These are phyloP conservation scores for Bipolaris zeicola DNA, from an alignment of 2,329 filamentous ascomycete genomes.

Conservation along the genomic window DNA sequence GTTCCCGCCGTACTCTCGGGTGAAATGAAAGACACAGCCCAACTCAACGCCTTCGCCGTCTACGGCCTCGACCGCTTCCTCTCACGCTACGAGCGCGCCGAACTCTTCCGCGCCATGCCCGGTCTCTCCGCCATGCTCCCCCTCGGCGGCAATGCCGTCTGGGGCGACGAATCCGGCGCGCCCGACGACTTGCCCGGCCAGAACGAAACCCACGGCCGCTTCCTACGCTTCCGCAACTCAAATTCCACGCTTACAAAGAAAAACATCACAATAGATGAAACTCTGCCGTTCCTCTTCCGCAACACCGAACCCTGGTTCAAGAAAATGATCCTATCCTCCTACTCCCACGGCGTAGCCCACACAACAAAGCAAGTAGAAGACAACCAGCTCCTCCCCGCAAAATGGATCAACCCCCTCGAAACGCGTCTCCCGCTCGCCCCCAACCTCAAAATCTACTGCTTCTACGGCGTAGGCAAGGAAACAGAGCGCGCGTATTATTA, in stretches of 20 bases:
- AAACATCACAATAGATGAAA: constrained; percentile 82
- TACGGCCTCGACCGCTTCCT: constrained; percentile 97
- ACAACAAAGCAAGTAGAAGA: constrained; percentile 79
- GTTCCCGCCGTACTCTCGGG: constrained; percentile 89
- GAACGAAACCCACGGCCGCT: constrained; percentile 74
- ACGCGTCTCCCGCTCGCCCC: constrained; percentile 85
- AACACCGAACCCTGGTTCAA: constrained; percentile 86
- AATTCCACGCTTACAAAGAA: constrained; percentile 56
- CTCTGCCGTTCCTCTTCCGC: constrained; percentile 76
- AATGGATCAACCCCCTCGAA: constrained; percentile 96
- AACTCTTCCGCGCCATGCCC: constrained; percentile 96
- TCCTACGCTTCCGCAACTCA: constrained; percentile 79
- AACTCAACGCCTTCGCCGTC: constrained; percentile 93
- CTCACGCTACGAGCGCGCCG: constrained; percentile 84
- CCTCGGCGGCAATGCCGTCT: constrained; percentile 90
- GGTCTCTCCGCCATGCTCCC: constrained; percentile 96
- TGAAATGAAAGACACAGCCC: constrained; percentile 98
- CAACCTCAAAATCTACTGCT: constrained; percentile 92
- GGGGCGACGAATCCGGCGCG: constrained; percentile 86
- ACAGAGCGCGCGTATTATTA: constrained; percentile 96
- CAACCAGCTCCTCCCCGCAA: constrained; percentile 59
- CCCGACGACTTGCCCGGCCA: constrained; percentile 83
- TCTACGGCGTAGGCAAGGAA: constrained; percentile 93
- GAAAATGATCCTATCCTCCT: constrained; percentile 72
- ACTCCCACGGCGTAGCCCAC: constrained; percentile 87